phyloP scores from a whole-genome alignment of 1,139 yeast species.

The Arxiozyma slooffiae region DNA sequence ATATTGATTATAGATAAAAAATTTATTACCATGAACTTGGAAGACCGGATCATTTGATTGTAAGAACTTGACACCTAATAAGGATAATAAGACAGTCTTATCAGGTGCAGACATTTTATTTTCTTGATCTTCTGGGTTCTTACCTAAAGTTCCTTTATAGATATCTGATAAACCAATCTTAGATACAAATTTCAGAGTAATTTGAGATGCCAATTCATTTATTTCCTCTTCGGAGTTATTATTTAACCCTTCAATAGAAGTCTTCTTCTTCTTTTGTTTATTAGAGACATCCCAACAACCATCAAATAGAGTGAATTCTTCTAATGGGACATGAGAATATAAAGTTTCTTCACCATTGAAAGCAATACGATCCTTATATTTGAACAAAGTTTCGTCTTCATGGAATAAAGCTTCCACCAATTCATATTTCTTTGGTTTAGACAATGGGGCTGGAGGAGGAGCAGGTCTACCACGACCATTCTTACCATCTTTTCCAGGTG shows the following conservation, averaged over 20 bases:
- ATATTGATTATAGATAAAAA: conserved; percentile 13
- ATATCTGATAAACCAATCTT: conserved; percentile 15
- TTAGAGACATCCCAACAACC: conserved; percentile 18
- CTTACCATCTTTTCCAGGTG: not conserved
- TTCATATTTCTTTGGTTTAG: conserved; percentile 15
- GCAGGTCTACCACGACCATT: conserved; percentile 4
- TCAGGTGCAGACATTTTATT: conserved; percentile 16
- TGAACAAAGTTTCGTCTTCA: conserved; percentile 15
- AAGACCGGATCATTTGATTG: conserved; percentile 11
- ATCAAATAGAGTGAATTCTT: conserved; percentile 18
- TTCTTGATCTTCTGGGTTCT: conserved; percentile 15
- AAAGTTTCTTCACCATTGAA: conserved; percentile 20
- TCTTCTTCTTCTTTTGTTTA: conserved; percentile 11
- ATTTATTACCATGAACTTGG: conserved; percentile 18
- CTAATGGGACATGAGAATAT: conserved; percentile 17
- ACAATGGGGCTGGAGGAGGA: conserved; percentile 12
- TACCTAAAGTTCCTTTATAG: conserved; percentile 12
- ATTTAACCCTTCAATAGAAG: conserved; percentile 5
- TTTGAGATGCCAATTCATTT: conserved; percentile 12
- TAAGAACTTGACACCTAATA: conserved; percentile 16
- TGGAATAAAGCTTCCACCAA: conserved; percentile 14
- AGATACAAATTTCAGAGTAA: conserved; percentile 12
- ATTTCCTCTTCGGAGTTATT: conserved; percentile 1
- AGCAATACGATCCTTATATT: conserved; percentile 15
- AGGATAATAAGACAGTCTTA: conserved; percentile 12